Evolutionary conservation across 106 monocot species (phyloP), one percentile per base, ranked within the genome.

Genomic region (Dendrobium nobile): DNA sequence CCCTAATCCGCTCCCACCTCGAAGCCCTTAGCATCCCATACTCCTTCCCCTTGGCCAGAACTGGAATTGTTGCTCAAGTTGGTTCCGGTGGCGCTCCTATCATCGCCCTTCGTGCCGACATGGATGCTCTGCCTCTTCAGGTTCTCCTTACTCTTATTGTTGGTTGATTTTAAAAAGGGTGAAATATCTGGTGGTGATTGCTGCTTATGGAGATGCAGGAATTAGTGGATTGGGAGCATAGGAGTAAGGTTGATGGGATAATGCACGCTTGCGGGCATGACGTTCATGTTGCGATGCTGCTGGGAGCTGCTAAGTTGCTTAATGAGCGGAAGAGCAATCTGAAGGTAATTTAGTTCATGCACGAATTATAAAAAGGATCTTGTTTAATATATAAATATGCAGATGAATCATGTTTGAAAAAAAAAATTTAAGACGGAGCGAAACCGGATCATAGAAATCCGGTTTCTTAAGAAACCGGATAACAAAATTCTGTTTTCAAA

Each of bases 251-350:
- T 19, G 91, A 90, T 20, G 88, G 95, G 40, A 75, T 85, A 54
- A 95, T 95, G 95, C 92, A 95, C 70, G 95, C 78, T 0, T 95
- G 95, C 24, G 92, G 95, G 2, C 95, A 95, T 67, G 95, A 95
- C 75, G 88, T 82, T 2, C 87, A 95, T 82, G 89, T 89, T 2
- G 77, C 95, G 26, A 95, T 95, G 95, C 81, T 95, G 20, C 93
- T 95, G 11, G 95, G 95, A 17, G 92, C 93, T 79, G 95, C 93
- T n/a, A 95, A 95, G 59, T 82, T 95, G 75, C 88, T 95, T 10
- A 87, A 85, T 28, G 70, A 91, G 18, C 85, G 89, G 41, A 89
- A 84, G 77, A 40, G 91, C 70, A 78, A 82, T 41, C 85, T 95
- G 44, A 90, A 93, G 95, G 95, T 93, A 75, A 9, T 81, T 70